Evolutionary conservation across 2,329 filamentous ascomycete genomes (phyloP), one percentile per base, ranked within the genome.

Genomic region (Exophiala sideris): DNA sequence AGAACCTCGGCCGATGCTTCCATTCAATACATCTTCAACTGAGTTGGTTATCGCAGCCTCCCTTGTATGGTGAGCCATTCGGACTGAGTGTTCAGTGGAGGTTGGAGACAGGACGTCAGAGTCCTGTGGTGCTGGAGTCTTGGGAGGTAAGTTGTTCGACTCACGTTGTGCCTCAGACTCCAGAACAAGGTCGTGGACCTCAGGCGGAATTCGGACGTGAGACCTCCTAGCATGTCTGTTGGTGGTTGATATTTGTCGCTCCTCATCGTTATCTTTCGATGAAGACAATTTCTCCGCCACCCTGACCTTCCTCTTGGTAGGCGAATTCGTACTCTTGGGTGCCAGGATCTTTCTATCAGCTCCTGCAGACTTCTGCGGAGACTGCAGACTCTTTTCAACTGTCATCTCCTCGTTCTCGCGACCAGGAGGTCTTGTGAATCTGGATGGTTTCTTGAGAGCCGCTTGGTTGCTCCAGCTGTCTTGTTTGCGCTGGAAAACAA

Each of bases 1-100:
- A 62, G 84, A 86, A 18, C 82, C 81, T 41, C 89, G 79, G 24
- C 81, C 77, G 24, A 79, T 80, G 46, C 79, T 78, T 34, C 70
- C 62, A 57, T 70, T 65, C 41, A 64, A 44, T 57, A 66, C 49
- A 53, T 65, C 63, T 49, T 65, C 63, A 5, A 65, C 60, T 12
- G 61, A 63, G 34, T 59, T 58, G n/a, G 56, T 45, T 5, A 61
- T 34, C 9, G 60, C 56, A 10, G 63, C 58, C 50, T 65, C 62
- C 39, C 53, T 50, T 10, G 51, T 33, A 8, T 51, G 54, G 24
- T 41, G 50, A 33, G 48, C 34, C 21, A 45, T 53, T 21, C 52
- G 50, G 20, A 52, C 45, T 7, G 61, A 62, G 29, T 61, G 60
- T 39, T 65, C 62, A 24, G 50, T 60, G n/a, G 61, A 60, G 21